Evolutionary conservation across 2,329 filamentous ascomycete genomes (phyloP), one percentile per base, ranked within the genome.

Genomic region (Arthroderma uncinatum): DNA sequence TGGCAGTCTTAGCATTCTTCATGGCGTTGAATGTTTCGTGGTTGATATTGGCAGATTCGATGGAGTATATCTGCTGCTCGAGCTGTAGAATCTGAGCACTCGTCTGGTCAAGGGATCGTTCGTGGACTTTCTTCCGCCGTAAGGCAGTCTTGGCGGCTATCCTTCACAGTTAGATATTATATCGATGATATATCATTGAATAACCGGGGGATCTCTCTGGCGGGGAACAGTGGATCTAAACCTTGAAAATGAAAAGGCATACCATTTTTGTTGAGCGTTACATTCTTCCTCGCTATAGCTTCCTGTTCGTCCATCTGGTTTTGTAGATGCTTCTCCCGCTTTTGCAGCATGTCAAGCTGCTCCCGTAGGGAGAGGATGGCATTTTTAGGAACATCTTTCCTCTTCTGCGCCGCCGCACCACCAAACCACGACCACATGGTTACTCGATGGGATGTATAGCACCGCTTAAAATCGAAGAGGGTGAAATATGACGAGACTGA

Each of bases 31-130:
- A 79, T 10, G 93, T 98, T 78, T 96, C 91, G 75, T 92, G 85
- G 79, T 98, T 98, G 78, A 98, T 96, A 72, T 97, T 98, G 61
- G 93, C 93, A 52, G 91, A 89, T 74, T 98, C 93, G 77, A 98
- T 97, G 59, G 88, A 86, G 72, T 93, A 93, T 69, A 97, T 94
- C 72, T 98, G 90, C 69, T 91, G 87, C 73, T 98, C 93, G 47
- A 98, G 79, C 21, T 93, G 95, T 66, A 84, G 83, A 68, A 97
- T 94, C 75, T 97, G 92, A 33, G 86, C 83, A 59, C 83, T 81
- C 1, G 92, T 97, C 75, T 96, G 91, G 64, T 95, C 89, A 59
- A 96, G 82, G 57, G 88, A 89, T 72, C 91, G 86, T 73, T 97
- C 90, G 67, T 93, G 89, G 64, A 84, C 80, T 82, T 98, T 97